Evolutionary conservation across 2,329 filamentous ascomycete species (phyloP).

Genomic region (Curvularia hawaiiensis): DNA sequence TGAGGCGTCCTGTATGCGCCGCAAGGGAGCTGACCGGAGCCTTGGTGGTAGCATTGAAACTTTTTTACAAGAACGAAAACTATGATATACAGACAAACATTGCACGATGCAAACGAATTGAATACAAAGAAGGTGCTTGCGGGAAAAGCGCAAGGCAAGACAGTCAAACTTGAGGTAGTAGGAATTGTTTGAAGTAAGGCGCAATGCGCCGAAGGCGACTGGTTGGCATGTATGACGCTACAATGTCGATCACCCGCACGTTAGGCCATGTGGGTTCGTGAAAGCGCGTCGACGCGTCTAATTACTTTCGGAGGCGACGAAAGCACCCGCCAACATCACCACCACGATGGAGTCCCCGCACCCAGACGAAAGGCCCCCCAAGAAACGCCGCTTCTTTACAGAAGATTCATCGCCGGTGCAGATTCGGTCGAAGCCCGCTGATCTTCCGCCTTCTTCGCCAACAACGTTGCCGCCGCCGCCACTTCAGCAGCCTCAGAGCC

Average conservation of each 20-base stretch:
- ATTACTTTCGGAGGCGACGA: slow-evolving; percentile 11
- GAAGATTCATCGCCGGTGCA: slow-evolving; percentile 52
- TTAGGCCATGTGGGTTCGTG: slow-evolving; percentile 30
- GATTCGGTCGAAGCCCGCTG: slow-evolving; percentile 20
- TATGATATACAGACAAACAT: slow-evolving; percentile 15
- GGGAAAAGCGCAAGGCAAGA: neutral
- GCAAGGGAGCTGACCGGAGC: slow-evolving; percentile 24
- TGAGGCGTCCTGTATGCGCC: slow-evolving; percentile 20
- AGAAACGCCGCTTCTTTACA: slow-evolving; percentile 68
- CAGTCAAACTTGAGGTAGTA: neutral
- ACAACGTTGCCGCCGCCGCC: slow-evolving; percentile 25
- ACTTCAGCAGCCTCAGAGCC: slow-evolving; percentile 23
- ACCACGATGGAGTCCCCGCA: slow-evolving; percentile 47
- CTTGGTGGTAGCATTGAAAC: slow-evolving; percentile 33
- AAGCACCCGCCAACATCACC: slow-evolving; percentile 7
- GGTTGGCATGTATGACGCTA: slow-evolving; percentile 34
- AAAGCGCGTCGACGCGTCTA: slow-evolving; percentile 42
- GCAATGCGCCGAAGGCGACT: slow-evolving; percentile 19
- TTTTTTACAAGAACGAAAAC: slow-evolving; percentile 13
- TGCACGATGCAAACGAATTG: neutral
- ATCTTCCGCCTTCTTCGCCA: slow-evolving; percentile 36
- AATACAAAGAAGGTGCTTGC: neutral
- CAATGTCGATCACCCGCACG: slow-evolving; percentile 27
- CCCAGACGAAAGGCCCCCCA: slow-evolving; percentile 60
- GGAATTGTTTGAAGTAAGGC: slow-evolving; percentile 12